Percentiles rank a stretch among this genome's conserved stretches.
These are phyloP conservation scores for Rhizoclosmatium sp. DNA, from an alignment of 192 early-diverging fungal genomes.

Conservation along the genomic window DNA sequence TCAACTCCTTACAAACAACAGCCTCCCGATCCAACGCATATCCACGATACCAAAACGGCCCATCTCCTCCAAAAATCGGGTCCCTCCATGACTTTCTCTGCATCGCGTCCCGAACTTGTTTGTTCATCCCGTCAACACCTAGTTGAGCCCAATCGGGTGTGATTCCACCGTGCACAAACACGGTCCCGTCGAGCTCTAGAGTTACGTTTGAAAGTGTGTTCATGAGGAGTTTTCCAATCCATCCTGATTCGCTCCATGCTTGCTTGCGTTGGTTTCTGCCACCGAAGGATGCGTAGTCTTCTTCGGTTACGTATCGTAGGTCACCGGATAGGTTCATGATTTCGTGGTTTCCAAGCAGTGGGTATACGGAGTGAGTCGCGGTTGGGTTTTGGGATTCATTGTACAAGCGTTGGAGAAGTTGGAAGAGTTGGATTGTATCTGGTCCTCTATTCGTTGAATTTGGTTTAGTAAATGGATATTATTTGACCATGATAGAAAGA, in stretches of 20 bases:
- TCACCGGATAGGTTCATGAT: conserved; percentile 71
- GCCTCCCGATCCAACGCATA: conserved; percentile 62
- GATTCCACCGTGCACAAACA: conserved; percentile 72
- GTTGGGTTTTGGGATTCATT: conserved; percentile 56
- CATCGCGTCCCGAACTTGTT: conserved; percentile 44
- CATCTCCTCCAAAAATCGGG: conserved; percentile 51
- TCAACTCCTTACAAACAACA: conserved; percentile 53
- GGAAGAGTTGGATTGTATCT: conserved; percentile 75
- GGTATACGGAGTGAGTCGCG: conserved; percentile 60
- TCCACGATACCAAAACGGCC: conserved; percentile 66
- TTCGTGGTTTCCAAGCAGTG: conserved; percentile 62
- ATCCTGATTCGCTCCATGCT: conserved; percentile 60
- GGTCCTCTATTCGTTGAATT: conserved; percentile 51
- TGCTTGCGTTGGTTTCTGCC: conserved; percentile 46
- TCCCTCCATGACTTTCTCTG: conserved; percentile 24
- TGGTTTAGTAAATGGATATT: no score
- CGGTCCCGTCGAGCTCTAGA: conserved; percentile 55
- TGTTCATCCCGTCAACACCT: conserved; percentile 62
- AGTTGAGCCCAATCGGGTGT: conserved; percentile 47
- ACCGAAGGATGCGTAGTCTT: conserved; percentile 65
- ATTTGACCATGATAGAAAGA: no score
- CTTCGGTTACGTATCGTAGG: conserved; percentile 63
- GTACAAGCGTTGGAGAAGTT: conserved; percentile 62
- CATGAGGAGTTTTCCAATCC: conserved; percentile 54
- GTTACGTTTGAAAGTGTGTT: conserved; percentile 46